phyloP scores from a whole-genome alignment of 495 filamentous ascomycete species.

The Aspergillus steynii region DNA sequence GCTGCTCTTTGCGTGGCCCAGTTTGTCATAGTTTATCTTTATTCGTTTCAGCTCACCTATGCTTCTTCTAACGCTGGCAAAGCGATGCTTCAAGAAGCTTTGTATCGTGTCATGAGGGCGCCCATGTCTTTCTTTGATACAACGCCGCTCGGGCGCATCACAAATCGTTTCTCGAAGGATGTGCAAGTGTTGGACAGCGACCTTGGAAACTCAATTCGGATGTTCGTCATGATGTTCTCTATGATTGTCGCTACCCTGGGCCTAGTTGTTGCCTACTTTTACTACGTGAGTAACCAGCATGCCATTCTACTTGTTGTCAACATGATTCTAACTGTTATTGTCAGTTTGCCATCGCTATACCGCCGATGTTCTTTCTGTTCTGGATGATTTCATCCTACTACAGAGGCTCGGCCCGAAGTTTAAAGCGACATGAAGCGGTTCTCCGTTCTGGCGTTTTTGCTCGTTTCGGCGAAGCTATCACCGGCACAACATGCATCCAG shows the following conservation, averaged over 20 bases:
- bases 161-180: conserved; percentile 95
- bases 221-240: conserved; percentile 84
- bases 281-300: conserved; percentile 54
- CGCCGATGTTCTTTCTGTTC: conserved; percentile 78
- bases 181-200: conserved; percentile 96
- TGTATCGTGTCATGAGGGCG: conserved; percentile 77
- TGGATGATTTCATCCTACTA: conserved; percentile 85
- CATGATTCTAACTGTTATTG: conserved; percentile 3
- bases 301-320: no score
- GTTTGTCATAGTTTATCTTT: conserved; percentile 77
- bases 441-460: conserved; percentile 85
- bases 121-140: conserved; percentile 99
- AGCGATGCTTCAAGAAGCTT: conserved; percentile 80
- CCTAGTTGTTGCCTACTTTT: conserved; percentile 88
- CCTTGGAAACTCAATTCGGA: conserved; percentile 84
- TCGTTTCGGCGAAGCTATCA: conserved; percentile 86
- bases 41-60: conserved; percentile 63
- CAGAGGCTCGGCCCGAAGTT: conserved; percentile 83
- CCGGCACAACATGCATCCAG: conserved; percentile 79
- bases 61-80: conserved; percentile 75
- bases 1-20: conserved; percentile 71
- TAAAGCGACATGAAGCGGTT: conserved; percentile 91
- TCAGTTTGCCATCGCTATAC: conserved; percentile 81
- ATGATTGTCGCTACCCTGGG: conserved; percentile 79
- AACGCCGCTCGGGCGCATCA: conserved; percentile 93